Percentiles rank a stretch among this genome's conserved stretches.
These are phyloP conservation scores for Clavispora carvajalis DNA, from an alignment of 805 yeast species.

Conservation along the genomic window DNA sequence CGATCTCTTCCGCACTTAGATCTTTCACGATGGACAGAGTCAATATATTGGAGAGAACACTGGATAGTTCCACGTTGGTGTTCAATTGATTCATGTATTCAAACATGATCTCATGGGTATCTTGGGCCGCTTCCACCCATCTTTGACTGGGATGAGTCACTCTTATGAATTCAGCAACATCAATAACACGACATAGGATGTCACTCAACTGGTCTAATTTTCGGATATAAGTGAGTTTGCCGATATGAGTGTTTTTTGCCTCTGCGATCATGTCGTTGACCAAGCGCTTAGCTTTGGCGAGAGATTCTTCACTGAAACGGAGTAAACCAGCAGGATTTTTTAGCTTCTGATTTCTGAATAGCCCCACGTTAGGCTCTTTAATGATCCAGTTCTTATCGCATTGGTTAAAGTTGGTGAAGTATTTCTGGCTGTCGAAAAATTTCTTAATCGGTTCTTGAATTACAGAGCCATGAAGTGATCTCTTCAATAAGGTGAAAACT, in stretches of 20 bases:
- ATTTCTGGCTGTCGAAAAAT: slow-evolving; percentile 58
- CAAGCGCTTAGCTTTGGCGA: slow-evolving; percentile 59
- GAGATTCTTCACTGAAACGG: slow-evolving; percentile 59
- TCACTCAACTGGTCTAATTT: slow-evolving; percentile 83
- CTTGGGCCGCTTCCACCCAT: slow-evolving; percentile 78
- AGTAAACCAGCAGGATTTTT: slow-evolving; percentile 65
- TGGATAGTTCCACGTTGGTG: slow-evolving; percentile 70
- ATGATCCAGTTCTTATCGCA: slow-evolving; percentile 1
- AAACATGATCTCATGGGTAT: slow-evolving; percentile 81
- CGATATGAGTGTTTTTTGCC: slow-evolving; percentile 37
- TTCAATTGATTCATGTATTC: slow-evolving; percentile 91
- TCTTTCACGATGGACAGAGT: slow-evolving; percentile 18
- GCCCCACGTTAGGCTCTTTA: slow-evolving; percentile 27
- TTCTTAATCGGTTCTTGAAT: slow-evolving; percentile 31
- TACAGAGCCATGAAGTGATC: slow-evolving; percentile 5
- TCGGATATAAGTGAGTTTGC: slow-evolving; percentile 43
- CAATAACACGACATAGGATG: slow-evolving; percentile 85
- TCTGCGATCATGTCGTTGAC: slow-evolving; percentile 49
- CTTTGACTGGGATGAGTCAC: slow-evolving; percentile 75
- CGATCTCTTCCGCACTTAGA: slow-evolving; percentile 68
- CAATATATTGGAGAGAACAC: slow-evolving; percentile 53
- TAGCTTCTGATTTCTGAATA: slow-evolving; percentile 70
- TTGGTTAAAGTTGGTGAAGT: slow-evolving; percentile 49
- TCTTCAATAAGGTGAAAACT: not conserved
- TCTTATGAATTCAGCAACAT: slow-evolving; percentile 86